A percentile compares a stretch with the other conserved stretches of the same genome.
These are phyloP conservation scores for Firmiana major DNA, from an alignment of 345 rosid genomes.

Conservation along the genomic window DNA sequence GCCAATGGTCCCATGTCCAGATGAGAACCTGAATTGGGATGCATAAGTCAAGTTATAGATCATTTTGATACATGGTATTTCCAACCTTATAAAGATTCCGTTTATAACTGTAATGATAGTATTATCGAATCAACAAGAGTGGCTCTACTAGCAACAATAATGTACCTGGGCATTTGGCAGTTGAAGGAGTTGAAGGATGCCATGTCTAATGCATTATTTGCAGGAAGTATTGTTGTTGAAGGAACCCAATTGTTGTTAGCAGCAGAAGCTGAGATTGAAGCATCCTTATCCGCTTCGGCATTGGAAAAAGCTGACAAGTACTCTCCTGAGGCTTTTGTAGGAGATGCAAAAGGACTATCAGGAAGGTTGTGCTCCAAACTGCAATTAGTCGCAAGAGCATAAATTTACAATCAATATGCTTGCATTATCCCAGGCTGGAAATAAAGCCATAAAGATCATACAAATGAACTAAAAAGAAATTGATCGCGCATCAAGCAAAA, in stretches of 20 bases:
- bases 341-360: conserved; percentile 69
- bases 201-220: conserved; percentile 41
- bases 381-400: conserved; percentile 2
- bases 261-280: conserved; percentile 20
- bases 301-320: conserved; percentile 33
- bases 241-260: conserved; percentile 37
- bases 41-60: neutral
- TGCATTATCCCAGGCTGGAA: neutral
- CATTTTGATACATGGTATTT: neutral
- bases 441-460: neutral
- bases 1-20: conserved; percentile 55
- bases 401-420: neutral
- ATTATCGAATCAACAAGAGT: neutral
- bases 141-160: neutral
- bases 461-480: neutral
- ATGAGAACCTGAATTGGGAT: conserved; percentile 42
- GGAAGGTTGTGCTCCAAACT: conserved; percentile 71
- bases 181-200: conserved; percentile 63
- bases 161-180: conserved; percentile 76
- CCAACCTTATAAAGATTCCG: neutral
- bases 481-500: neutral
- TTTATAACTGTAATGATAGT: neutral
- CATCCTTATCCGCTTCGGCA: conserved; percentile 39
- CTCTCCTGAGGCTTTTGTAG: conserved; percentile 33
- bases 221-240: conserved; percentile 29